phyloP scores from a whole-genome alignment of 2,329 filamentous ascomycete species.

The Colletotrichum tropicale region DNA sequence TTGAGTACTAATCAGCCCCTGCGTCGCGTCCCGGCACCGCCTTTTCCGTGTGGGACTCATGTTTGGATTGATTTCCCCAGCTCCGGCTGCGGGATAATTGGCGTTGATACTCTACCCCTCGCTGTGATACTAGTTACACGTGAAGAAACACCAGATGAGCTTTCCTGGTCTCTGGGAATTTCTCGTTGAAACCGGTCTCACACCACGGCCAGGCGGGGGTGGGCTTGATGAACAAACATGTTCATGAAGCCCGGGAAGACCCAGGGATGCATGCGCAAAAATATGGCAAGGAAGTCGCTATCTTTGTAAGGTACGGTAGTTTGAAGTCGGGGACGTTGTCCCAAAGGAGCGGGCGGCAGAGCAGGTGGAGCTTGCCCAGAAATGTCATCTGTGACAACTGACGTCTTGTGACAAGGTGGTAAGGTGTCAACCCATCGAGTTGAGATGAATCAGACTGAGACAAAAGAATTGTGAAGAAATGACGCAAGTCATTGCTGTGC shows the following conservation, averaged over 20 bases:
- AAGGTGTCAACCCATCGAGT: neutral
- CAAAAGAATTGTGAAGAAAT: neutral
- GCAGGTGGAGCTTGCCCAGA: neutral
- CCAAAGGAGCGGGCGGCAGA: neutral
- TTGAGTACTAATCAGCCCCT: neutral
- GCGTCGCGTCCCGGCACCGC: neutral
- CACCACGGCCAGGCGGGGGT: conserved; percentile 1
- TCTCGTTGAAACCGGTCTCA: conserved; percentile 10
- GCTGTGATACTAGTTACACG: conserved; percentile 10
- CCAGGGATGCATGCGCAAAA: neutral
- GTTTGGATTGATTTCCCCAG: neutral
- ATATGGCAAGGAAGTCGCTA: neutral
- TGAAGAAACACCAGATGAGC: conserved; percentile 13
- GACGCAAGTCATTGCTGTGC: neutral
- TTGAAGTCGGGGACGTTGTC: neutral
- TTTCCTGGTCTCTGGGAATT: neutral
- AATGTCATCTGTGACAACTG: conserved; percentile 12
- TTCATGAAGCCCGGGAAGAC: neutral
- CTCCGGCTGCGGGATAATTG: neutral
- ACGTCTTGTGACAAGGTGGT: conserved; percentile 16
- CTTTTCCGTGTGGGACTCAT: conserved; percentile 8
- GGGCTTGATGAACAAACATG: conserved; percentile 8
- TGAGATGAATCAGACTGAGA: conserved; percentile 16
- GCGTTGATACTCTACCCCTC: conserved; percentile 9
- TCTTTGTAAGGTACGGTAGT: neutral